A percentile compares a stretch with the other conserved stretches of the same genome.
phyloP scores from a whole-genome alignment of 139 green algal genomes.

The Micractinium sp. region DNA sequence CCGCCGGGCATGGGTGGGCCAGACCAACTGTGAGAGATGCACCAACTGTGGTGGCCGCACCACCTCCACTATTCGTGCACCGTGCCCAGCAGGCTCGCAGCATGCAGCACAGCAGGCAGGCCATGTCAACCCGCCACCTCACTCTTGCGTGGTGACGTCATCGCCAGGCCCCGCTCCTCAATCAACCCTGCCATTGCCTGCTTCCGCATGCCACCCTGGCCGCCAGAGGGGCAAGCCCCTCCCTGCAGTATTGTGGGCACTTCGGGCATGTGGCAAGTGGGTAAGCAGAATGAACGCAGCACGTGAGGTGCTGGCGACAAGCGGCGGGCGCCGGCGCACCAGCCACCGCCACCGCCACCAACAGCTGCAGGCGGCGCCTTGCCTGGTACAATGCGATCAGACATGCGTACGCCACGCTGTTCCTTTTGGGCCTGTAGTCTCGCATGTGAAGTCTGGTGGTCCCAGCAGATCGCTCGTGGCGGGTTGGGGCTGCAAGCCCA shows the following conservation, averaged over 20 bases:
- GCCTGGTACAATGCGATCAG: neutral
- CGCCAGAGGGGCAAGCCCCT: neutral
- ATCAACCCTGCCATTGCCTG: neutral
- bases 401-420: neutral
- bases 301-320: neutral
- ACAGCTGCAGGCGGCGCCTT: neutral
- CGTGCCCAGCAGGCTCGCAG: neutral
- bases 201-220: neutral
- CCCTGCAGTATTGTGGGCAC: neutral
- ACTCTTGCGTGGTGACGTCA: neutral
- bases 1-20: too few relatives aligned
- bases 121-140: neutral
- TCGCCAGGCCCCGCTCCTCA: neutral
- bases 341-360: too few relatives aligned
- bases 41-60: too few relatives aligned
- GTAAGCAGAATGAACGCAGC: neutral
- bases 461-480: too few relatives aligned
- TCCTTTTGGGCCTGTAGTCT: neutral
- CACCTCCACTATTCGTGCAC: neutral
- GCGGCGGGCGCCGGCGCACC: neutral
- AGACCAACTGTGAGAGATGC: too few relatives aligned
- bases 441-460: neutral
- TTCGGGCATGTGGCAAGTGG: neutral
- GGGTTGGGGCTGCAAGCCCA: too few relatives aligned
- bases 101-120: neutral